Conservation (phyloP, 2,329 filamentous ascomycete genomes). For the Dendrostoma leiphaemia region DNA sequence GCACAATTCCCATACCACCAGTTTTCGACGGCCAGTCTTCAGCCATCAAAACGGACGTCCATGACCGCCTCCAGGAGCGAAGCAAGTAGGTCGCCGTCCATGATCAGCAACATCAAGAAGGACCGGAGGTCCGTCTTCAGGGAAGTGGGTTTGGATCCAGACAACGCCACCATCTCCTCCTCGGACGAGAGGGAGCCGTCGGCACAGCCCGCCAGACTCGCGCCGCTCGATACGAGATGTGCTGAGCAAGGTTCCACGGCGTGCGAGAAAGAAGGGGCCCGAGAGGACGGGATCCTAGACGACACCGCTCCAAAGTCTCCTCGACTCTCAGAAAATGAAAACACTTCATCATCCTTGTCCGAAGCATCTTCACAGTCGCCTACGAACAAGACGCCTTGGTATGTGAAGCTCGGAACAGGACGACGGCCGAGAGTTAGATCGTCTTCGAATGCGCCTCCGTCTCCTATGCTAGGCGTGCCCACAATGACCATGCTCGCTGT, state of each 20-base stretch:
- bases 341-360: conserved; percentile 2
- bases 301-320: background rate
- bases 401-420: conserved; percentile 38
- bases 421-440: conserved; percentile 42
- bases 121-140: conserved; percentile 51
- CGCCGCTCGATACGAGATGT: conserved; percentile 20
- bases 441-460: conserved; percentile 41
- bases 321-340: background rate
- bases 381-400: conserved; percentile 35
- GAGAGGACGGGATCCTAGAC: no score
- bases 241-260: conserved; percentile 15
- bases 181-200: conserved; percentile 27
- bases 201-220: conserved; percentile 23
- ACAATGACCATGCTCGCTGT: conserved; percentile 47
- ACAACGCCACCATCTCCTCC: conserved; percentile 29
- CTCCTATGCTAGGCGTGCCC: conserved; percentile 39
- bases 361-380: conserved; percentile 19
- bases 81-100: conserved; percentile 37
- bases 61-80: conserved; percentile 52
- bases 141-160: conserved; percentile 46
- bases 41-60: conserved; percentile 49
- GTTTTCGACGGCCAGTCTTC: conserved; percentile 41
- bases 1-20: background rate
- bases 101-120: conserved; percentile 45
- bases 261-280: background rate